A percentile compares a stretch with the other conserved stretches of the same genome.
Evolutionary conservation across 2,329 filamentous ascomycete species (phyloP).

Genomic region (Rhinocladiella similis): DNA sequence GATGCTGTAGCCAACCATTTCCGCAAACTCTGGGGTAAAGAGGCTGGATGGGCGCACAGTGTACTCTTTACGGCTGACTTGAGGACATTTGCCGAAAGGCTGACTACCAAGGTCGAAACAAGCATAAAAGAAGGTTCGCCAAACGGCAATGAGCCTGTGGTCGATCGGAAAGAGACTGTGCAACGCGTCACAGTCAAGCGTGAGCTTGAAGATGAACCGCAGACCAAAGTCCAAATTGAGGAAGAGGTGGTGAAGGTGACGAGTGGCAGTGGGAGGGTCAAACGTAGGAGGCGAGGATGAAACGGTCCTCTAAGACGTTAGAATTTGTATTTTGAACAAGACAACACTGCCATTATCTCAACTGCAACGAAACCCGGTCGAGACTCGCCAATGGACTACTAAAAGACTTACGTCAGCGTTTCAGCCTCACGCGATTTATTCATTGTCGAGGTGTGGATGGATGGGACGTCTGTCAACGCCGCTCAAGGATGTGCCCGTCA

Average conservation of each 20-base stretch:
- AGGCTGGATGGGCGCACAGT: slow-evolving; percentile 96
- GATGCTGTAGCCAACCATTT: slow-evolving; percentile 90
- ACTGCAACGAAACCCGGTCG: neutral
- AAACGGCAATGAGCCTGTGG: slow-evolving; percentile 22
- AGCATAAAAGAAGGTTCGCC: slow-evolving; percentile 36
- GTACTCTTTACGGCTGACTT: slow-evolving; percentile 95
- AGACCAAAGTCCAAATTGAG: slow-evolving; percentile 23
- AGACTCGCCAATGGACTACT: neutral
- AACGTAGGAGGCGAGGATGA: slow-evolving; percentile 28
- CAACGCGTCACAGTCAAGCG: slow-evolving; percentile 22
- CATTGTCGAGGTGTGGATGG: neutral
- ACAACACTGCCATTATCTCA: neutral
- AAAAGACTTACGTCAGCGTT: neutral
- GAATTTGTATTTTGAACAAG: slow-evolving; percentile 1
- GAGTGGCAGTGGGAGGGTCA: slow-evolving; percentile 25
- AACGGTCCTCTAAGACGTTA: slow-evolving; percentile 4
- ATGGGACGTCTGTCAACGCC: neutral
- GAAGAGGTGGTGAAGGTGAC: slow-evolving; percentile 22
- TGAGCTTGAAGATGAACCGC: slow-evolving; percentile 19
- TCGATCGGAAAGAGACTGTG: slow-evolving; percentile 14
- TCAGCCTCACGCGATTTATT: neutral
- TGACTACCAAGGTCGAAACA: slow-evolving; percentile 44
- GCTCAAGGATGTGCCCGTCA: neutral
- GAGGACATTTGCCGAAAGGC: slow-evolving; percentile 73
- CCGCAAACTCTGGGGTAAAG: slow-evolving; percentile 81